Evolutionary conservation across 371 early-diverging fungal genomes (phyloP).

Genomic region (Circinella umbellata): DNA sequence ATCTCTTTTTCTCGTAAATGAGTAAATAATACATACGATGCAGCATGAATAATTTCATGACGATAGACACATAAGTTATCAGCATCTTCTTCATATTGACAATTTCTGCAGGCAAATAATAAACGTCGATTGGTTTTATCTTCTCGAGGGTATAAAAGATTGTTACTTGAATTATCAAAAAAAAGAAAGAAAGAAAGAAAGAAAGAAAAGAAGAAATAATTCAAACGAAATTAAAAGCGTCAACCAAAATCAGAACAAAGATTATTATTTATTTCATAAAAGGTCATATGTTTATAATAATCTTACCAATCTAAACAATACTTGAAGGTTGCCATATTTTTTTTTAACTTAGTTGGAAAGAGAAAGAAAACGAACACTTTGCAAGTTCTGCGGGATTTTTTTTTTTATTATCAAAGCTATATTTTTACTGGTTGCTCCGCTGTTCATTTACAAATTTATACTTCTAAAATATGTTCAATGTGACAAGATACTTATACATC

Average conservation of each 20-base stretch:
- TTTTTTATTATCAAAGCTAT: no score
- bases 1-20: no score
- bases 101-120: conserved; percentile 94
- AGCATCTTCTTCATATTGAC: conserved; percentile 88
- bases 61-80: conserved; percentile 85
- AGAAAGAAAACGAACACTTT: no score
- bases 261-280: not conserved
- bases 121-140: conserved; percentile 73
- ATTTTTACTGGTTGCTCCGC: no score
- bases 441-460: no score
- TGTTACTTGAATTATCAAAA: conserved; percentile 67
- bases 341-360: no score
- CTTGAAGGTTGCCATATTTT: conserved; percentile 68
- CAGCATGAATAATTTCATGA: conserved; percentile 81
- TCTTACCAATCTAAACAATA: conserved; percentile 78
- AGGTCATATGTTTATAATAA: not conserved
- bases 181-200: no score
- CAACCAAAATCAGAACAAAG: not conserved
- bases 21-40: conserved; percentile 62
- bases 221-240: no score
- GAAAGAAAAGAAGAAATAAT: no score
- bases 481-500: no score
- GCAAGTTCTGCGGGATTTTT: no score
- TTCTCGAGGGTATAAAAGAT: conserved; percentile 96
- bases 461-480: no score